Evolutionary conservation across 1,284 basidiomycete genomes (phyloP).

Genomic region (Spongispora temasekensis): DNA sequence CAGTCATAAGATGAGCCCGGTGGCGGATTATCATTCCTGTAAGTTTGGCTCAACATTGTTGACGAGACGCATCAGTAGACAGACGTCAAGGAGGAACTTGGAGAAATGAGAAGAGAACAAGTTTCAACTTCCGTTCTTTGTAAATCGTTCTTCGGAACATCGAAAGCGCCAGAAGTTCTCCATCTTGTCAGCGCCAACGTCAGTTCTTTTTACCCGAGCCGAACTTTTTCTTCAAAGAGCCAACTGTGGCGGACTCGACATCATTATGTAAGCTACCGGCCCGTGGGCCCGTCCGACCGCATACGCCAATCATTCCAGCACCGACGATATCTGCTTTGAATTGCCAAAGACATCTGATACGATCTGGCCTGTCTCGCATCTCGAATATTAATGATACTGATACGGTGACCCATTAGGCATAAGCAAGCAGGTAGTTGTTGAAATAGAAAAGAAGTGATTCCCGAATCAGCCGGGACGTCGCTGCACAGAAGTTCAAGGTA

Average conservation of each 20-base stretch:
- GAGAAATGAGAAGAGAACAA: conserved; percentile 2
- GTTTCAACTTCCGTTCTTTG: conserved; percentile 23
- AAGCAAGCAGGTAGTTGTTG: too few species aligned
- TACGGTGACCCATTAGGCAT: too few species aligned
- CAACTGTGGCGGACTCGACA: background rate
- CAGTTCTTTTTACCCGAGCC: conserved; percentile 5
- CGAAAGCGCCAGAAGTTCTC: conserved; percentile 18
- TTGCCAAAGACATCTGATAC: too few species aligned
- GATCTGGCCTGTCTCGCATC: too few species aligned
- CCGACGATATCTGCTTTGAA: too few species aligned
- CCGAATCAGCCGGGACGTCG: conserved; percentile 48
- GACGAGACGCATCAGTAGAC: conserved; percentile 8
- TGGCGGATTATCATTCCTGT: conserved; percentile 29
- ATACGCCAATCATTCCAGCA: too few species aligned
- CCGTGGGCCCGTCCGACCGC: too few species aligned
- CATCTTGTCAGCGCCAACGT: conserved; percentile 23
- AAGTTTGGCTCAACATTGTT: background rate
- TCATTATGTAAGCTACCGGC: too few species aligned
- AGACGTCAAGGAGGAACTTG: conserved; percentile 2
- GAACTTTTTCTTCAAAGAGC: conserved; percentile 7
- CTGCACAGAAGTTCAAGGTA: conserved; percentile 38
- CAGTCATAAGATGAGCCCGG: conserved; percentile 10
- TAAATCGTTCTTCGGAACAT: conserved; percentile 22
- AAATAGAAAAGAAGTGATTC: background rate
- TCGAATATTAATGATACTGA: too few species aligned